Evolutionary conservation across 345 rosid species (phyloP), one percentile per base, ranked within the genome.

Genomic region (Corchorus olitorius): DNA sequence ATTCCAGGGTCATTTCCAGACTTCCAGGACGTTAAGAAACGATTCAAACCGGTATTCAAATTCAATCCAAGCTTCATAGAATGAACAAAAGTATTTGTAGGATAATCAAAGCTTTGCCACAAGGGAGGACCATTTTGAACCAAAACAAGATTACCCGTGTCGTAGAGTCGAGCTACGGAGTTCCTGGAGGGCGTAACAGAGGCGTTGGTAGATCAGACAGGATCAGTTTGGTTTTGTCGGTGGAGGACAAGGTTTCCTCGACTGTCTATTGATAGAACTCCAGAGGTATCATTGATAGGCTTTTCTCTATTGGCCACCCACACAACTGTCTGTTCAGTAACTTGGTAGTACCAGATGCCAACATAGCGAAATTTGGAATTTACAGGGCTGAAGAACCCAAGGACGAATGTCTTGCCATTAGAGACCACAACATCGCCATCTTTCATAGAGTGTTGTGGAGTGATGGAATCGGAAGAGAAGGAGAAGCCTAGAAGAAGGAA

Each of bases 131-230:
- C 27, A 27, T 27, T 27, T 27, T 27, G 27, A 27, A 27, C 27
- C 27, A 90, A 72, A 22, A 89, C 86, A 35, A 92, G 88, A 78
- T 92, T 92, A 0, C 93, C 97, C 34, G 88, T 53, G 75, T 92
- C 95, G 37, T 86, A 48, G n/a, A 92, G 71, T 79, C 69, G 92
- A 22, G 88, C 88, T 17, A 81, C 67, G 19, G 76, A 81, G 20
- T 77, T 75, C 16, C 52, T 61, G 3, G 71, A 54, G 17, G 55
- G 43, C 1, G 54, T 70, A 54, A 78, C 78, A 1, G 86, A 69
- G 41, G 80, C 71, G 74, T 86, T 83, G 0, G 91, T 78, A 10
- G 89, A 86, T 95, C 94, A 92, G 15, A 89, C 27, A 50, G 76
- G 75, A 6, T 77, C 76, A 3, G 83, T 86, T 73, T 72, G 84